Evolutionary conservation across 2,329 filamentous ascomycete genomes (phyloP), one percentile per base, ranked within the genome.

Genomic region (Cordyceps farinosa): DNA sequence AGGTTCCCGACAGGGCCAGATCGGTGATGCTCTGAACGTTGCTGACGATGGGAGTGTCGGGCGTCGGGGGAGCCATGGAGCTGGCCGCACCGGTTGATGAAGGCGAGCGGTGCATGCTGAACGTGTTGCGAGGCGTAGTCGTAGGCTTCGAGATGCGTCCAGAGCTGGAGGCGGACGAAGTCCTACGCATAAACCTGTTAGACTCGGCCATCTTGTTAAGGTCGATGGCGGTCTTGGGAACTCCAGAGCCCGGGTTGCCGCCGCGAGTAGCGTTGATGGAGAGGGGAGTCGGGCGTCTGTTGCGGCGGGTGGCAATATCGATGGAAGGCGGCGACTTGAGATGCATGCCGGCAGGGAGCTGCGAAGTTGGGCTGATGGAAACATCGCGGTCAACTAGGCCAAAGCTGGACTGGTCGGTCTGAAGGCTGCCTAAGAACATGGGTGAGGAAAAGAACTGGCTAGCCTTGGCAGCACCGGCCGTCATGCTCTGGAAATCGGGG

Each of bases 221-320:
- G n/a, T 85, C 84, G 5, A 81, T 67, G 1, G 76, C 80, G 0
- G 80, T 80, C 71, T 80, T 82, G 8, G 81, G 78, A 3, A 75
- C 75, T 32, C 69, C 73, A 3, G 67, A 77, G 0, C 81, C 78
- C 34, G 60, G 27, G 1, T 22, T 27, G 47, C 75, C 78, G 66
- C 75, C 79, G 58, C 81, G 78, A 27, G 80, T 72, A 9, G 79
- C 76, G 10, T 74, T 74, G 47, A 82, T 76, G 34, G 79, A 77
- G n/a, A 85, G 74, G 36, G 80, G 78, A 34, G 82, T 72, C 10
- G 75, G 74, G 4, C 75, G 74, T 53, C 72, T 78, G 59, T 82
- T 80, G 61, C 84, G 78, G 52, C 84, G 79, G 22, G 79, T 79
- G 17, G 83, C 84, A 65, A 86, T 82, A 67, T 85, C 83, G 61